Percentiles rank a stretch among this genome's conserved stretches.
phyloP scores from a whole-genome alignment of 441 rosid genomes.

The Lepidium campestre region DNA sequence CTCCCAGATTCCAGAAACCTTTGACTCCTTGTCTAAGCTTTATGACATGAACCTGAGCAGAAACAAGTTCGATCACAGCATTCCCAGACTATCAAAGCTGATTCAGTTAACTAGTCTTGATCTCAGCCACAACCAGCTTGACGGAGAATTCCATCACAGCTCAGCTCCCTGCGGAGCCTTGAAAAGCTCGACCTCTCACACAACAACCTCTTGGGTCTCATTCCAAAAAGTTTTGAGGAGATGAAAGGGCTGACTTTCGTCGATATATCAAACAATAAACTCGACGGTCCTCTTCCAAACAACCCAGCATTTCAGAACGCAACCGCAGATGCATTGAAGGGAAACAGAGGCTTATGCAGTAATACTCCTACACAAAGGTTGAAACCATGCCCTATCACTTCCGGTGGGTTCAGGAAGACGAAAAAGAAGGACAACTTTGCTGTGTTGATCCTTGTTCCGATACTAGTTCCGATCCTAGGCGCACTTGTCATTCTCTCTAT shows the following conservation, averaged over 20 bases:
- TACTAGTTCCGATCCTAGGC: neutral
- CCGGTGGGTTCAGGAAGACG: neutral
- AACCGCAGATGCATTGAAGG: slow-evolving; percentile 5
- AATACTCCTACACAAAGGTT: slow-evolving; percentile 14
- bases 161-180: slow-evolving; percentile 15
- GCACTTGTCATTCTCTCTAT: neutral
- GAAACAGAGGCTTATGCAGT: slow-evolving; percentile 32
- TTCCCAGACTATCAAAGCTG: slow-evolving; percentile 22
- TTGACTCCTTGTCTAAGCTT: slow-evolving; percentile 6
- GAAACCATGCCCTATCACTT: slow-evolving; percentile 13
- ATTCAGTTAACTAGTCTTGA: slow-evolving; percentile 10
- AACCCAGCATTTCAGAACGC: slow-evolving; percentile 25
- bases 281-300: slow-evolving; percentile 35
- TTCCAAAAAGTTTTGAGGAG: slow-evolving; percentile 19
- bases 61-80: slow-evolving; percentile 14
- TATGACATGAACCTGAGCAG: slow-evolving; percentile 19
- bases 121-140: slow-evolving; percentile 28
- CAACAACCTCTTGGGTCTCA: slow-evolving; percentile 28
- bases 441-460: neutral
- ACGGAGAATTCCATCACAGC: slow-evolving; percentile 25
- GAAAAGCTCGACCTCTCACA: slow-evolving; percentile 27
- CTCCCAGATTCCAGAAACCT: slow-evolving; percentile 8
- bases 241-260: slow-evolving; percentile 19
- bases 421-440: neutral
- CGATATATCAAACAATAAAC: slow-evolving; percentile 32